A percentile compares a stretch with the other conserved stretches of the same genome.
phyloP scores from a whole-genome alignment of 1,139 yeast genomes.

The Candida pseudoviswanathii region DNA sequence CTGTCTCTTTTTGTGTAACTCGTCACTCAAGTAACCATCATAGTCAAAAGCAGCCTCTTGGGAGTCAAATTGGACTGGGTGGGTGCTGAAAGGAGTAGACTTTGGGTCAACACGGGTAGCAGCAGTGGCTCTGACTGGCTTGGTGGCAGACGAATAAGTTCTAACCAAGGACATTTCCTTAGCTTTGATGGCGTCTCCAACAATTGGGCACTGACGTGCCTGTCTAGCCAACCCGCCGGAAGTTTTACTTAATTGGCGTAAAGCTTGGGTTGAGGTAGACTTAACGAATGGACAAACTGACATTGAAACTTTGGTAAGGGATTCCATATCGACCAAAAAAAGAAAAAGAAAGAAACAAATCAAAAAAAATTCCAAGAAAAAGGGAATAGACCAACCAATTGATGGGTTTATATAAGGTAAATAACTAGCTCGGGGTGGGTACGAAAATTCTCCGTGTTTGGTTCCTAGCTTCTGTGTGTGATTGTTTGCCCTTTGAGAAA shows the following conservation, averaged over 20 bases:
- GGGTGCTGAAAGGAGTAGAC: constrained; percentile 24
- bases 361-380: background rate
- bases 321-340: constrained; percentile 57
- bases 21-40: constrained; percentile 60
- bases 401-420: constrained; percentile 1
- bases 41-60: constrained; percentile 62
- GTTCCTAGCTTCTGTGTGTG: too few species aligned
- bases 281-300: constrained; percentile 85
- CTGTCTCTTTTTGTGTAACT: constrained; percentile 69
- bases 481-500: background rate
- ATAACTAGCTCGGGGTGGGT: too few species aligned
- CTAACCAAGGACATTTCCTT: constrained; percentile 35
- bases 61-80: constrained; percentile 33
- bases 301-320: constrained; percentile 75
- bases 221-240: constrained; percentile 54
- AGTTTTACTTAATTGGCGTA: constrained; percentile 51
- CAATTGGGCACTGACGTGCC: constrained; percentile 84
- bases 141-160: constrained; percentile 59
- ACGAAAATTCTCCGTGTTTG: too few species aligned
- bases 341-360: background rate
- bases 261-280: constrained; percentile 62
- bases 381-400: background rate
- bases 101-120: constrained; percentile 24
- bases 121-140: constrained; percentile 54
- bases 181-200: constrained; percentile 70